Evolutionary conservation across 1,284 basidiomycete genomes (phyloP).

Genomic region (Puccinia sorghi): DNA sequence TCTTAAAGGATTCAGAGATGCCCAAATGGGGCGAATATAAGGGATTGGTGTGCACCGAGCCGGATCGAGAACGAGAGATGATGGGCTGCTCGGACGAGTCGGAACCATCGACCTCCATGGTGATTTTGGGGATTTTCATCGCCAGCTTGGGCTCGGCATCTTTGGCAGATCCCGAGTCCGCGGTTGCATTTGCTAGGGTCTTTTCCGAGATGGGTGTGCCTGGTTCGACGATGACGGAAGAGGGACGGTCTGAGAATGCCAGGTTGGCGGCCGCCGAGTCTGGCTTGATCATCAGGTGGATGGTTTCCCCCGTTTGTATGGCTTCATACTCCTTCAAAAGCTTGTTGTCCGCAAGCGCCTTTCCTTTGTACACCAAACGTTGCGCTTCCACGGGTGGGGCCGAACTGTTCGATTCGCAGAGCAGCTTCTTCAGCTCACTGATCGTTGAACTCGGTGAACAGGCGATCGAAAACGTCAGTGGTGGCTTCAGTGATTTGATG

Average conservation of each 20-base stretch:
- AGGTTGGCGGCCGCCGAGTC: conserved; percentile 4
- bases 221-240: conserved; percentile 47
- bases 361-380: conserved; percentile 83
- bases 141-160: conserved; percentile 23
- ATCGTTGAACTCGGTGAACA: conserved; percentile 76
- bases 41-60: conserved; percentile 50
- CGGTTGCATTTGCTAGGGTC: neutral
- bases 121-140: conserved; percentile 45
- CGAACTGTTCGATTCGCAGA: conserved; percentile 65
- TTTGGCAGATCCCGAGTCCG: neutral
- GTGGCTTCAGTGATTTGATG: conserved; percentile 85
- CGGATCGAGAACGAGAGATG: conserved; percentile 51
- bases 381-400: conserved; percentile 72
- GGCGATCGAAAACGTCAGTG: conserved; percentile 70
- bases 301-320: conserved; percentile 72
- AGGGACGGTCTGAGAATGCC: conserved; percentile 62
- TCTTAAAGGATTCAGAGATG: conserved; percentile 49
- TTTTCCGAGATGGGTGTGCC: conserved; percentile 27
- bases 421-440: conserved; percentile 71
- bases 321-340: conserved; percentile 78
- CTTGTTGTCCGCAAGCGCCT: conserved; percentile 80
- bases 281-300: conserved; percentile 81
- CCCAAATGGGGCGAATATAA: conserved; percentile 46
- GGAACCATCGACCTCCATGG: conserved; percentile 34
- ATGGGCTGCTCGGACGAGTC: conserved; percentile 25